phyloP scores from a whole-genome alignment of 345 rosid genomes.

The Dipteronia dyeriana region DNA sequence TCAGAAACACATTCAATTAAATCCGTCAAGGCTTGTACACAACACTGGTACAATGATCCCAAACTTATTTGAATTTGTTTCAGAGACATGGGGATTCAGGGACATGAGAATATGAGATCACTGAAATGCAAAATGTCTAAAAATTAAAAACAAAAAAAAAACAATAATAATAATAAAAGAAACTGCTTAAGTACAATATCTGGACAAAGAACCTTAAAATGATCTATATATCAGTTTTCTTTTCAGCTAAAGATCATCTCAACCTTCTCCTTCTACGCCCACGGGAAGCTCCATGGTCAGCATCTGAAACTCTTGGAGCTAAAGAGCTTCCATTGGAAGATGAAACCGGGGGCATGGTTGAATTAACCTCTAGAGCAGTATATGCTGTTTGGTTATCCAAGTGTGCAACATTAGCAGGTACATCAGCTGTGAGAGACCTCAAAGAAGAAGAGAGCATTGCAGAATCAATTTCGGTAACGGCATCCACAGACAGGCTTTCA shows the following conservation, averaged over 20 bases:
- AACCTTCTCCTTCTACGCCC: conserved; percentile 56
- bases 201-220: neutral
- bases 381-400: conserved; percentile 32
- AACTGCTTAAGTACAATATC: neutral
- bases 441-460: conserved; percentile 12
- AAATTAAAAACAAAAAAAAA: neutral
- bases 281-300: conserved; percentile 41
- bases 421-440: conserved; percentile 22
- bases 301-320: conserved; percentile 28
- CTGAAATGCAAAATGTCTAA: neutral
- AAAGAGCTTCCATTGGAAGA: conserved; percentile 50
- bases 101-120: neutral
- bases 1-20: conserved; percentile 10
- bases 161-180: neutral
- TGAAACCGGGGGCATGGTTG: conserved; percentile 38
- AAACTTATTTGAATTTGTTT: neutral
- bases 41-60: neutral
- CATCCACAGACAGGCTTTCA: conserved; percentile 25
- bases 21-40: neutral
- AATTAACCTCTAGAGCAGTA: conserved; percentile 37
- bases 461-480: conserved; percentile 26
- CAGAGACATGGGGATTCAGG: neutral
- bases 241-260: conserved; percentile 20
- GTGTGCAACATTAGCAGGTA: conserved; percentile 14
- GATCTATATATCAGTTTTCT: neutral